A percentile compares a stretch with the other conserved stretches of the same genome.
These are phyloP conservation scores for Aschersonia sp. DNA, from an alignment of 2,329 filamentous ascomycete genomes.

Conservation along the genomic window DNA sequence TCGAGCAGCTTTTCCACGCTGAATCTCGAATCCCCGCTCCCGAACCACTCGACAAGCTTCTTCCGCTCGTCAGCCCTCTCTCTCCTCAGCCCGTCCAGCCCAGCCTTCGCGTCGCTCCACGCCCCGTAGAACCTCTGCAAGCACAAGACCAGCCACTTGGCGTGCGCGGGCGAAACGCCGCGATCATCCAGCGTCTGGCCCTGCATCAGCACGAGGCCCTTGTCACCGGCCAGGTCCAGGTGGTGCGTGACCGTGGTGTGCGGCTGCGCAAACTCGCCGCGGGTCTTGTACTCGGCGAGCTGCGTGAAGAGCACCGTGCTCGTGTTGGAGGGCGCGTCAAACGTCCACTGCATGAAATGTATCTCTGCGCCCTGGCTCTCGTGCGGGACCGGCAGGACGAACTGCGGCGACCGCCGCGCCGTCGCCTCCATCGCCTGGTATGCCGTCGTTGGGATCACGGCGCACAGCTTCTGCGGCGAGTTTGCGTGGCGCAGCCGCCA, in stretches of 20 bases:
- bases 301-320: constrained; percentile 84
- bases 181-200: constrained; percentile 63
- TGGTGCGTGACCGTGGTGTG: constrained; percentile 94
- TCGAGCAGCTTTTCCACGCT: constrained; percentile 74
- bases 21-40: constrained; percentile 61
- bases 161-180: constrained; percentile 66
- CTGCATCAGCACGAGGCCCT: constrained; percentile 74
- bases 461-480: constrained; percentile 65
- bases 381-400: constrained; percentile 77
- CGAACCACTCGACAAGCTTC: constrained; percentile 69
- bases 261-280: constrained; percentile 78
- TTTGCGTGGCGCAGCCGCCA: constrained; percentile 81
- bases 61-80: constrained; percentile 49
- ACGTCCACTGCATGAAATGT: constrained; percentile 93
- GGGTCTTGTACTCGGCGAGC: constrained; percentile 80
- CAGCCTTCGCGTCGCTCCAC: constrained; percentile 31
- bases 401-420: constrained; percentile 67
- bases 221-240: constrained; percentile 57
- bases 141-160: constrained; percentile 82
- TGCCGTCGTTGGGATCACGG: constrained; percentile 58
- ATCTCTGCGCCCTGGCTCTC: constrained; percentile 63
- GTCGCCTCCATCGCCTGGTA: constrained; percentile 58
- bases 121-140: constrained; percentile 86
- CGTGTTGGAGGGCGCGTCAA: constrained; percentile 50
- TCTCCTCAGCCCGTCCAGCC: constrained; percentile 23